Evolutionary conservation across 2,329 filamentous ascomycete genomes (phyloP).

Genomic region (Stachybotrys echinatus): DNA sequence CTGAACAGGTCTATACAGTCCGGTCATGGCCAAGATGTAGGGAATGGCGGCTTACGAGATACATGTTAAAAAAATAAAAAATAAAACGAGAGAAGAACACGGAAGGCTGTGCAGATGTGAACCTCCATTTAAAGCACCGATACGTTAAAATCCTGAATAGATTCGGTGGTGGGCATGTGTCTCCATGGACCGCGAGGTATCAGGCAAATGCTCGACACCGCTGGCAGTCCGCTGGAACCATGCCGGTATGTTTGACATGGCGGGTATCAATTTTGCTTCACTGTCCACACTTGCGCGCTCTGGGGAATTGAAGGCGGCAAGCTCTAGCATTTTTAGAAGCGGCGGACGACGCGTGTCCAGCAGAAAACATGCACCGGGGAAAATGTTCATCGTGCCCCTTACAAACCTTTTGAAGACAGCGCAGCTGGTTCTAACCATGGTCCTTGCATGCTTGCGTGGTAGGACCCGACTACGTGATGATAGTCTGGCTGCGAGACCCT

Average conservation of each 20-base stretch:
- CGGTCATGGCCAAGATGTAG: conserved; percentile 25
- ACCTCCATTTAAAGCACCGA: no score
- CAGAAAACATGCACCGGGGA: no score
- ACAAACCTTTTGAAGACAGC: no score
- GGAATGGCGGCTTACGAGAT: neutral
- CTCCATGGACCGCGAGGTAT: conserved; percentile 30
- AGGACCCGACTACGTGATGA: no score
- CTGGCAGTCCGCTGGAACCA: conserved; percentile 24
- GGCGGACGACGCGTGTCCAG: conserved; percentile 5
- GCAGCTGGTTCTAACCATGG: no score
- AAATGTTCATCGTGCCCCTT: no score
- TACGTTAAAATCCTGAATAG: no score
- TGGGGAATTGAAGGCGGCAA: conserved; percentile 50
- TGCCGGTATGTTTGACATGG: conserved; percentile 13
- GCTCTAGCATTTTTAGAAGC: conserved; percentile 64
- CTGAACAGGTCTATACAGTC: conserved; percentile 8
- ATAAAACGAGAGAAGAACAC: conserved; percentile 9
- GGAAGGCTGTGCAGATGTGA: no score
- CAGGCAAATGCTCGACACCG: conserved; percentile 17
- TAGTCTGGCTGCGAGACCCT: no score
- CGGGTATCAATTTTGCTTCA: conserved; percentile 56
- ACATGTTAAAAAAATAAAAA: conserved; percentile 25
- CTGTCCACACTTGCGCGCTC: conserved; percentile 64
- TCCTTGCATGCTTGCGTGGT: no score
- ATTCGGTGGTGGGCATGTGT: no score